These are phyloP conservation scores for Hymenoscyphus linearis DNA, from an alignment of 2,329 filamentous ascomycete species.

Conservation along the genomic window DNA sequence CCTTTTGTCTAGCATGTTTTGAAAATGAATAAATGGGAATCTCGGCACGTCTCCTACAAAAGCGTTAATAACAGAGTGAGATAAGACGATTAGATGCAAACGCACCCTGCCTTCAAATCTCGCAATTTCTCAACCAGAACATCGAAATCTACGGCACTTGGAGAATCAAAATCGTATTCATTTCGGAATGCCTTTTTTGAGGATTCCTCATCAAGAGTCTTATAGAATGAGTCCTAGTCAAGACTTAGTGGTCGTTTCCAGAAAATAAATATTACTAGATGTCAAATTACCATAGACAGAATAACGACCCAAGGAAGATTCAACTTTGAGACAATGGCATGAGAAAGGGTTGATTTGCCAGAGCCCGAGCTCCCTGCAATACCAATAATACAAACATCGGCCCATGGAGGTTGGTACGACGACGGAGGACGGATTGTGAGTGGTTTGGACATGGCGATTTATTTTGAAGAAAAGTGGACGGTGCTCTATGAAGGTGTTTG, in stretches of 20 bases:
- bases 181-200: slow-evolving; percentile 78
- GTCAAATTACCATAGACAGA: slow-evolving; percentile 73
- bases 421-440: slow-evolving; percentile 43
- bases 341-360: slow-evolving; percentile 86
- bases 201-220: slow-evolving; percentile 73
- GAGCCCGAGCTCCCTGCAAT: slow-evolving; percentile 94
- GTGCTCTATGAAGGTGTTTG: neutral
- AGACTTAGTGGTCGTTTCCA: slow-evolving; percentile 24
- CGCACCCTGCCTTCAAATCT: slow-evolving; percentile 86
- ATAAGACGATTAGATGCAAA: neutral
- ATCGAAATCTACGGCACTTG: slow-evolving; percentile 93
- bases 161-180: slow-evolving; percentile 94
- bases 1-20: slow-evolving; percentile 73
- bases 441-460: neutral
- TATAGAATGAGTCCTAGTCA: slow-evolving; percentile 90
- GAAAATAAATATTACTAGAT: neutral
- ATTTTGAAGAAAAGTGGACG: neutral
- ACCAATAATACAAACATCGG: slow-evolving; percentile 91
- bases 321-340: slow-evolving; percentile 83
- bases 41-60: slow-evolving; percentile 70
- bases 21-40: slow-evolving; percentile 95
- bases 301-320: slow-evolving; percentile 98
- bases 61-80: neutral
- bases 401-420: slow-evolving; percentile 86
- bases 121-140: slow-evolving; percentile 70